Evolutionary conservation across 495 filamentous ascomycete genomes (phyloP).

Genomic region (Lasiosphaeria hispida): DNA sequence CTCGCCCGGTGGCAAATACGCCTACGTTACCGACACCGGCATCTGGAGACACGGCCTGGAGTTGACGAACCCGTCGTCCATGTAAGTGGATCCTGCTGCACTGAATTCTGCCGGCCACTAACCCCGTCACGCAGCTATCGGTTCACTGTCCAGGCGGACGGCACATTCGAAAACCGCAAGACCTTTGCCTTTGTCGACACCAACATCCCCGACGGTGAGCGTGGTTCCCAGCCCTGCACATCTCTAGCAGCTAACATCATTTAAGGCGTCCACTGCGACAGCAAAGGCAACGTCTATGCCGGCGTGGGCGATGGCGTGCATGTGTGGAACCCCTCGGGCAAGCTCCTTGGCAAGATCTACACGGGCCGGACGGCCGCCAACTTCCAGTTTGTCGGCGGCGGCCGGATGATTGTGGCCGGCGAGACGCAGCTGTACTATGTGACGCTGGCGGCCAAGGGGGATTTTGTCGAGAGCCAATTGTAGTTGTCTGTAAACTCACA

Average conservation of each 20-base stretch:
- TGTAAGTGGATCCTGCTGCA: conserved; percentile 28
- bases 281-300: conserved; percentile 58
- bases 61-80: conserved; percentile 32
- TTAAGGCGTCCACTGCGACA: conserved; percentile 52
- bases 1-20: conserved; percentile 48
- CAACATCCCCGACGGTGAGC: conserved; percentile 55
- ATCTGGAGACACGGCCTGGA: conserved; percentile 34
- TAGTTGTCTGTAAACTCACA: no score
- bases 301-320: conserved; percentile 62
- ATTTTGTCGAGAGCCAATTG: conserved; percentile 8
- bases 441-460: conserved; percentile 44
- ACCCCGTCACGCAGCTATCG: conserved; percentile 34
- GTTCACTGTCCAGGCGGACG: conserved; percentile 39
- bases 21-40: conserved; percentile 59
- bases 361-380: conserved; percentile 45
- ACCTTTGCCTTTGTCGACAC: conserved; percentile 57
- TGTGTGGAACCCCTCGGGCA: conserved; percentile 57
- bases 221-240: neutral
- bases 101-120: no score
- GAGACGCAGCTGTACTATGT: conserved; percentile 52
- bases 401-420: conserved; percentile 49
- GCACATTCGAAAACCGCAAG: conserved; percentile 43
- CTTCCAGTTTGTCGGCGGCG: conserved; percentile 57
- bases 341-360: conserved; percentile 58
- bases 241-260: neutral